Percentiles rank a stretch among this genome's conserved stretches.
phyloP scores from a whole-genome alignment of 2,329 filamentous ascomycete genomes.

The Cladosporium cucumerinum region DNA sequence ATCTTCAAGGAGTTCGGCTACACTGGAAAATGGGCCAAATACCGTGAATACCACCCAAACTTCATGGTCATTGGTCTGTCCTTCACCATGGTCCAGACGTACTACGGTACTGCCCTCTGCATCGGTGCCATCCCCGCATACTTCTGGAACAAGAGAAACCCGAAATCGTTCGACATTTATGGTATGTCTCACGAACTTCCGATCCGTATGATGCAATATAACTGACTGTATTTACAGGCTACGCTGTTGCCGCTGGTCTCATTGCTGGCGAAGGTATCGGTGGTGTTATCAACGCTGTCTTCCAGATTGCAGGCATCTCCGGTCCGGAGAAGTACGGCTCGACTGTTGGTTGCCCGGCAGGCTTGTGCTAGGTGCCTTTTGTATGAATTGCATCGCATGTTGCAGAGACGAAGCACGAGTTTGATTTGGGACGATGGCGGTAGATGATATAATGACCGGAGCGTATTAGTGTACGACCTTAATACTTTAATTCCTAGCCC shows the following conservation, averaged over 20 bases:
- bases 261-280: slow-evolving; percentile 64
- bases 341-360: slow-evolving; percentile 41
- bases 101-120: slow-evolving; percentile 58
- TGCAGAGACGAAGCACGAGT: background rate
- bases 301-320: slow-evolving; percentile 45
- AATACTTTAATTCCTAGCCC: background rate
- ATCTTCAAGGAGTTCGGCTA: slow-evolving; percentile 55
- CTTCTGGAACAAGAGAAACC: slow-evolving; percentile 54
- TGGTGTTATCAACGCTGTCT: slow-evolving; percentile 58
- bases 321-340: slow-evolving; percentile 42
- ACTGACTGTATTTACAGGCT: slow-evolving; percentile 37
- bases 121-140: slow-evolving; percentile 53
- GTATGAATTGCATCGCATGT: no score
- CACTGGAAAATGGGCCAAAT: slow-evolving; percentile 52
- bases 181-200: background rate
- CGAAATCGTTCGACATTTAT: slow-evolving; percentile 55
- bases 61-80: slow-evolving; percentile 60
- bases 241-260: slow-evolving; percentile 57
- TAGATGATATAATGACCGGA: background rate
- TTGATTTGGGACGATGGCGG: background rate
- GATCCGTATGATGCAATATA: no score
- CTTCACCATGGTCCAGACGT: slow-evolving; percentile 56
- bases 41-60: slow-evolving; percentile 57
- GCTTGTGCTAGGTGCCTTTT: slow-evolving; percentile 27
- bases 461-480: background rate